These are phyloP conservation scores for Cryomyces minteri DNA, from an alignment of 495 filamentous ascomycete genomes.

Conservation along the genomic window DNA sequence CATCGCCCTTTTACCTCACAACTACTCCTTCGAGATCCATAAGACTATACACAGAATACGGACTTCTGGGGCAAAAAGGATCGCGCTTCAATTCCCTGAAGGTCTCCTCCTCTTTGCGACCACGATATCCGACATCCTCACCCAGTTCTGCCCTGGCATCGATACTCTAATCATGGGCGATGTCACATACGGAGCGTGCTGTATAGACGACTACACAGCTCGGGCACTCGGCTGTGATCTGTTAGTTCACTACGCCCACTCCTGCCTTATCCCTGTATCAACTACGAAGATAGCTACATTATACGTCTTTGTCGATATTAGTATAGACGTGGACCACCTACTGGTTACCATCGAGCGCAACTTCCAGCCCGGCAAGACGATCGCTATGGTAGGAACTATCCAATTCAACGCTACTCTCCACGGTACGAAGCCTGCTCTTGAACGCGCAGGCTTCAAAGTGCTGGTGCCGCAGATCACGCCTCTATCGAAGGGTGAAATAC, in stretches of 20 bases:
- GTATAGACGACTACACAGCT: slow-evolving; percentile 96
- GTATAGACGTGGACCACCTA: slow-evolving; percentile 78
- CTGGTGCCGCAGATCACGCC: slow-evolving; percentile 87
- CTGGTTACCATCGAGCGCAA: slow-evolving; percentile 77
- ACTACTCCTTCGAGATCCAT: slow-evolving; percentile 96
- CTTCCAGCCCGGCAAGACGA: slow-evolving; percentile 66
- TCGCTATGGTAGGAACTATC: slow-evolving; percentile 91
- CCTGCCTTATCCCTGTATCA: slow-evolving; percentile 87
- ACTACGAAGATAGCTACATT: slow-evolving; percentile 89
- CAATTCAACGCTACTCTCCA: slow-evolving; percentile 98
- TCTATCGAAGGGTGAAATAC: slow-evolving; percentile 79
- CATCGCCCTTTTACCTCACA: slow-evolving; percentile 68
- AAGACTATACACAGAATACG: slow-evolving; percentile 95
- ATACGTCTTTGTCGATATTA: slow-evolving; percentile 97
- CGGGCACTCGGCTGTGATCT: slow-evolving; percentile 87
- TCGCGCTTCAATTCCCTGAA: slow-evolving; percentile 92
- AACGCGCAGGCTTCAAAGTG: slow-evolving; percentile 63
- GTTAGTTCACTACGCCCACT: slow-evolving; percentile 92
- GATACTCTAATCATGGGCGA: slow-evolving; percentile 98
- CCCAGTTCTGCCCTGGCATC: slow-evolving; percentile 76
- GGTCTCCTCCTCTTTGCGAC: slow-evolving; percentile 91
- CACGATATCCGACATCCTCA: slow-evolving; percentile 93
- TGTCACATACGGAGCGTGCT: slow-evolving; percentile 97
- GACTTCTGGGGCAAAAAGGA: slow-evolving; percentile 49
- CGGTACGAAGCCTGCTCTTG: slow-evolving; percentile 51